Evolutionary conservation across 495 filamentous ascomycete species (phyloP), one percentile per base, ranked within the genome.

Genomic region (Haplographium delicatum): DNA sequence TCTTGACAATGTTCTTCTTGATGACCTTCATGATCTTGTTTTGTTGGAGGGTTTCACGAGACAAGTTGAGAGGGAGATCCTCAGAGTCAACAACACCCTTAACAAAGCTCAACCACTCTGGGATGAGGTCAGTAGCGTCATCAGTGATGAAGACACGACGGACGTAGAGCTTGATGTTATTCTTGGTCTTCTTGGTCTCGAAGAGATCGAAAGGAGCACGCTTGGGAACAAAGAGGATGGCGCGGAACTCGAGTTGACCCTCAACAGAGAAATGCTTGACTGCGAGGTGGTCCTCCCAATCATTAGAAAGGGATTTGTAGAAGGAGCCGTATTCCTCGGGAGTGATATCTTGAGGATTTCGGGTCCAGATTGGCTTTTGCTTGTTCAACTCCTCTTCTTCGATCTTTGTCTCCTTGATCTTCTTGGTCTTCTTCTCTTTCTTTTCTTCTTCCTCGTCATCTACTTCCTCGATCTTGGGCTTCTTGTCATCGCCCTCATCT

Each of bases 11-110:
- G 84, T 98, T 98, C 90, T 98, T 98, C 80, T 89, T 91, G 83
- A 98, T 98, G 66, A 98, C 93, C 84, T 98, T 98, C 93, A 98
- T 95, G 79, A 98, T 98, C 88, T 97, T 97, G 86, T 97, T 97
- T 80, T 97, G 94, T 76, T 98, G 93, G 41, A 98, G 88, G 51
- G 94, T 97, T 83, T 98, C 93, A 84, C 93, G 94, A 69, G 94
- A 97, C 73, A 98, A 73, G 81, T 98, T 98, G 64, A 98, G 83
- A 53, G 93, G 93, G 28, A 98, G 86, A 74, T 98, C 93, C 80
- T 98, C 93, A 56, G 93, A 98, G 75, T 98, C 93, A 66, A 98
- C 94, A 62, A 98, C 93, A 80, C 93, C 93, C 86, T 97, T 97
- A 81, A 98, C 71, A 76, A 98, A 98, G 76, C 88, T 81, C 65